Percentiles rank a stretch among this genome's conserved stretches.
phyloP scores from a whole-genome alignment of 192 early-diverging fungal genomes.

The Rhizophagus clarus region DNA sequence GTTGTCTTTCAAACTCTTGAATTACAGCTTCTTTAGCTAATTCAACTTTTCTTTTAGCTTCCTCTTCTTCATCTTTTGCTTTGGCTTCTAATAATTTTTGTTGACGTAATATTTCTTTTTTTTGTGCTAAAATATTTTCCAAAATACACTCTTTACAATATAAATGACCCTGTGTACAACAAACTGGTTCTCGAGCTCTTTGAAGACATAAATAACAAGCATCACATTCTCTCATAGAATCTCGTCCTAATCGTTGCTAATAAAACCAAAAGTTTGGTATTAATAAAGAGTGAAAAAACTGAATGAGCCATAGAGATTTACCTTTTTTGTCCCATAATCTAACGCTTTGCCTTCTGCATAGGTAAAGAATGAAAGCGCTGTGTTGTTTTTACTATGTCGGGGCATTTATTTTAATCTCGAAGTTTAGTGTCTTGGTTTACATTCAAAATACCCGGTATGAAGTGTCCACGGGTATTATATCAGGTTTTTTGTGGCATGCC shows the following conservation, averaged over 20 bases:
- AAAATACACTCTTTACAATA: slow-evolving; percentile 88
- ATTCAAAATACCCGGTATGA: too few species aligned
- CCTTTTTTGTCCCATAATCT: slow-evolving; percentile 89
- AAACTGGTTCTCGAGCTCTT: slow-evolving; percentile 69
- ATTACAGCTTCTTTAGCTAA: slow-evolving; percentile 56
- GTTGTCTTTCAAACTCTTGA: slow-evolving; percentile 65
- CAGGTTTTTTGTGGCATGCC: too few species aligned
- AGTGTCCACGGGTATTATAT: too few species aligned
- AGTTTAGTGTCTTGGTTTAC: too few species aligned
- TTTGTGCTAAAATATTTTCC: slow-evolving; percentile 83
- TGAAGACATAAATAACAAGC: slow-evolving; percentile 88
- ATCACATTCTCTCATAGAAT: slow-evolving; percentile 82
- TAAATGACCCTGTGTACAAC: slow-evolving; percentile 79
- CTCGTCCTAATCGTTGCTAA: slow-evolving; percentile 80
- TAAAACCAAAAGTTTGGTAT: background rate
- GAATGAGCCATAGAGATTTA: background rate
- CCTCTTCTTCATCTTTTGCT: slow-evolving; percentile 47
- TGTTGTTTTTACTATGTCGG: slow-evolving; percentile 95
- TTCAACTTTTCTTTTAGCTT: slow-evolving; percentile 44
- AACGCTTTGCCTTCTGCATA: slow-evolving; percentile 84
- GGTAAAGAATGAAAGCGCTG: slow-evolving; percentile 86
- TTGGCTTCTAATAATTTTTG: slow-evolving; percentile 47
- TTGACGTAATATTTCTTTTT: slow-evolving; percentile 71
- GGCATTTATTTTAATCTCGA: slow-evolving; percentile 62
- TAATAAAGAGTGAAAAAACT: background rate